Evolutionary conservation across 2,329 filamentous ascomycete genomes (phyloP), one percentile per base, ranked within the genome.

Genomic region (Verruconis gallopava): DNA sequence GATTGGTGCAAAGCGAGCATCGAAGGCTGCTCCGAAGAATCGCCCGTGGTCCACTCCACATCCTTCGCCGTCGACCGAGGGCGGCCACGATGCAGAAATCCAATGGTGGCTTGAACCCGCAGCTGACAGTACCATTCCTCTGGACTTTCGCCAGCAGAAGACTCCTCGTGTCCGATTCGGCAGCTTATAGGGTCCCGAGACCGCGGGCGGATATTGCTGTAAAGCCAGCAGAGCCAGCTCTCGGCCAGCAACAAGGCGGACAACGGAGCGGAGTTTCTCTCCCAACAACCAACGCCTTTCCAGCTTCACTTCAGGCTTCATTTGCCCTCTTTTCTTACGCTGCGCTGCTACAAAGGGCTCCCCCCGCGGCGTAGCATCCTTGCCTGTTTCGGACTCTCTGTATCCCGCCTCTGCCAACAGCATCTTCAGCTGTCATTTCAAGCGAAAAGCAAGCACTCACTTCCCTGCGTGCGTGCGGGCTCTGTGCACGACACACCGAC

Each of bases 251-350:
- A 30, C 25, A n/a, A 30, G 25, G n/a, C n/a, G n/a, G n/a, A n/a
- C n/a, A n/a, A n/a, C n/a, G n/a, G n/a, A n/a, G n/a, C n/a, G n/a
- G n/a, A n/a, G n/a, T n/a, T n/a, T n/a, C n/a, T n/a, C n/a, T n/a
- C n/a, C n/a, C n/a, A n/a, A n/a, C n/a, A n/a, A n/a, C n/a, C n/a
- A n/a, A n/a, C n/a, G n/a, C n/a, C n/a, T n/a, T n/a, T 30, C 25
- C n/a, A 9, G n/a, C 25, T 30, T 30, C 25, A 9, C n/a, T 30
- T 30, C 25, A 9, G 25, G 9, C 25, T n/a, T 30, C 25, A n/a
- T 30, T 30, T 30, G 25, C 25, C 25, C 25, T 30, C 25, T 30
- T 30, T 30, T 30, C 25, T 30, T 30, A n/a, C 25, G 25, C 25
- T 30, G 25, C 25, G n/a, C 25, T 30, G 25, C n/a, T n/a, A n/a